A percentile compares a stretch with the other conserved stretches of the same genome.
Evolutionary conservation across 371 early-diverging fungal species (phyloP).

Genomic region (Rhizopus delemar): DNA sequence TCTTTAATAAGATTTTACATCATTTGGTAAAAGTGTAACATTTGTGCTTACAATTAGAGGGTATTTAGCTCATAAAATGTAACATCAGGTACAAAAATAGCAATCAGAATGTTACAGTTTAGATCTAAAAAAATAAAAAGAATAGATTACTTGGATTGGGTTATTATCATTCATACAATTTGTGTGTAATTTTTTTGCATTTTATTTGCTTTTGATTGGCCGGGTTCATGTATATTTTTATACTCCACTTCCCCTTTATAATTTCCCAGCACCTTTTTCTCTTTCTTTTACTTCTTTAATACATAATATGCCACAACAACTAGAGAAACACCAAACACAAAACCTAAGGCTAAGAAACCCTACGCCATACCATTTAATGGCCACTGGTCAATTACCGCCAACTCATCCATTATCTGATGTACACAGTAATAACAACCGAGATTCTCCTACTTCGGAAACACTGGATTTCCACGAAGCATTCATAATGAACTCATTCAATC

Average conservation of each 20-base stretch:
- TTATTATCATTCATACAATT: no score
- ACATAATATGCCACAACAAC: background rate
- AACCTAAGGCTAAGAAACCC: slow-evolving; percentile 10
- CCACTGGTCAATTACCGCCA: background rate
- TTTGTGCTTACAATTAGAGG: slow-evolving; percentile 46
- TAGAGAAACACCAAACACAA: background rate
- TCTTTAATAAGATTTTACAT: slow-evolving; percentile 11
- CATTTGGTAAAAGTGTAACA: slow-evolving; percentile 38
- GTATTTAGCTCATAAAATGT: slow-evolving; percentile 39
- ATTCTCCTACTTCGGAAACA: slow-evolving; percentile 6
- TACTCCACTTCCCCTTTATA: background rate
- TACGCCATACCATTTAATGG: slow-evolving; percentile 12
- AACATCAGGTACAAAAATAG: slow-evolving; percentile 15
- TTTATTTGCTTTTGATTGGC: background rate
- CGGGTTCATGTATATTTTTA: background rate
- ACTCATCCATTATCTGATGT: slow-evolving; percentile 4
- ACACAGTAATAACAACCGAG: background rate
- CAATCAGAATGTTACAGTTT: no score
- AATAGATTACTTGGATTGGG: no score
- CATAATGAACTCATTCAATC: slow-evolving; percentile 17
- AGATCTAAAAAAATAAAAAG: background rate
- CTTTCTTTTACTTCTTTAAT: background rate
- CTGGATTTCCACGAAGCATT: slow-evolving; percentile 27
- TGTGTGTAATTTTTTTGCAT: background rate
- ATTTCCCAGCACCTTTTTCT: background rate